Conservation (phyloP, 805 yeast species). For the Lipomyces kockii region DNA sequence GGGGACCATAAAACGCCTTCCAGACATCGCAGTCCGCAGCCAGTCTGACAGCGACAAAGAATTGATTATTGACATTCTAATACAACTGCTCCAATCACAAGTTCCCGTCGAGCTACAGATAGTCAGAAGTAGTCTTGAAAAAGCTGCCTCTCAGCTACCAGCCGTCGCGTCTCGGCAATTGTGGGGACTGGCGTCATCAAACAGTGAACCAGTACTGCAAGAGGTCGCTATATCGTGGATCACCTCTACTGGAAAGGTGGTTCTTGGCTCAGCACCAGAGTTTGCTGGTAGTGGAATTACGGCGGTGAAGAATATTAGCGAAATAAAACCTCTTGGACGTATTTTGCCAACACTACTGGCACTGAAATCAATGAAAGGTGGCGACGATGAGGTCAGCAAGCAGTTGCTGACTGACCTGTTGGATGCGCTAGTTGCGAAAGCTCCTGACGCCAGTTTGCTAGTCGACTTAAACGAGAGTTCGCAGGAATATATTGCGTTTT, state of each 20-base stretch:
- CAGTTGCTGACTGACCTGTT: slow-evolving; percentile 15
- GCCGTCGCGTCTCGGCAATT: slow-evolving; percentile 21
- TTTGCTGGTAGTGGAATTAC: slow-evolving; percentile 18
- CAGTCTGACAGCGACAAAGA: slow-evolving; percentile 16
- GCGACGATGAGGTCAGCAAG: slow-evolving; percentile 13
- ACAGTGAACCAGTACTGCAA: slow-evolving; percentile 20
- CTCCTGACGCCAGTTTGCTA: slow-evolving; percentile 7
- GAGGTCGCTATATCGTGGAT: slow-evolving; percentile 21
- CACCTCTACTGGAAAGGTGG: slow-evolving; percentile 4
- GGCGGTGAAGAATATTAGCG: slow-evolving; percentile 5
- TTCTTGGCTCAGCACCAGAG: slow-evolving; percentile 1
- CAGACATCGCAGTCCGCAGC: slow-evolving; percentile 14
- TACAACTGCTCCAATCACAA: slow-evolving; percentile 27
- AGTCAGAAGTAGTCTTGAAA: slow-evolving; percentile 17
- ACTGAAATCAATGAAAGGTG: slow-evolving; percentile 12
- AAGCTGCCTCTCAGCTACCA: slow-evolving; percentile 14
- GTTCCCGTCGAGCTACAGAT: slow-evolving; percentile 20
- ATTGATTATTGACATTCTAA: slow-evolving; percentile 21
- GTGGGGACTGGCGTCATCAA: slow-evolving; percentile 21
- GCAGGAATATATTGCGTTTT: slow-evolving; percentile 15
- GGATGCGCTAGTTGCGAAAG: slow-evolving; percentile 23
- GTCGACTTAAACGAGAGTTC: slow-evolving; percentile 9
- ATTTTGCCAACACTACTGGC: slow-evolving; percentile 16
- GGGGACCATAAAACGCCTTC: slow-evolving; percentile 22
- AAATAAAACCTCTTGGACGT: background rate